Conservation (phyloP, 2,329 filamentous ascomycete species). For the Coniochaeta ligniaria region DNA sequence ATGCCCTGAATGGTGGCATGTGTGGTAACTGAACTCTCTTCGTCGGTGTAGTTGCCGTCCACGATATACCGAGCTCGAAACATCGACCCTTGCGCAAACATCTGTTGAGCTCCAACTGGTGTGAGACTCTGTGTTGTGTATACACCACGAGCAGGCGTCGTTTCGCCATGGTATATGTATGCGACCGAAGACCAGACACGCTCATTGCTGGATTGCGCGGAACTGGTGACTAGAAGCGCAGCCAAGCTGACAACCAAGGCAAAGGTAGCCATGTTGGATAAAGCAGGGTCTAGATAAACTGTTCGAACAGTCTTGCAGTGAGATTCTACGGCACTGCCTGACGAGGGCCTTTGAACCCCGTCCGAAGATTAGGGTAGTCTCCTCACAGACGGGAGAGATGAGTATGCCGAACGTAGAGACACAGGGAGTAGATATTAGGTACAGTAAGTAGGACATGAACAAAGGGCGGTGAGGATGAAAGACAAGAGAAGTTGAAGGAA, state of each 20-base stretch:
- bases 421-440: not conserved
- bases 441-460: not conserved
- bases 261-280: slow-evolving; percentile 12
- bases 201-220: slow-evolving; percentile 24
- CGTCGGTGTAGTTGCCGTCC: slow-evolving; percentile 17
- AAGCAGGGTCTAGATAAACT: not conserved
- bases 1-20: slow-evolving; percentile 35
- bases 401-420: not conserved
- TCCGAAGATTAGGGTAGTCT: not conserved
- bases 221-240: slow-evolving; percentile 14
- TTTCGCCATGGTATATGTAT: slow-evolving; percentile 47
- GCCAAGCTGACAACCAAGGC: slow-evolving; percentile 12
- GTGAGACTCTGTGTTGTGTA: slow-evolving; percentile 31
- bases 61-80: slow-evolving; percentile 43
- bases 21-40: not conserved
- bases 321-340: not conserved
- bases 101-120: slow-evolving; percentile 45
- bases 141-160: slow-evolving; percentile 29
- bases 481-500: not conserved
- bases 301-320: not conserved
- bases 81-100: slow-evolving; percentile 37
- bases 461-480: not conserved
- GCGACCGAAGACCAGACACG: slow-evolving; percentile 42
- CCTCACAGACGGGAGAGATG: not conserved
- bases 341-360: not conserved